A percentile compares a stretch with the other conserved stretches of the same genome.
phyloP scores from a whole-genome alignment of 345 rosid species.

The Ricinus communis region DNA sequence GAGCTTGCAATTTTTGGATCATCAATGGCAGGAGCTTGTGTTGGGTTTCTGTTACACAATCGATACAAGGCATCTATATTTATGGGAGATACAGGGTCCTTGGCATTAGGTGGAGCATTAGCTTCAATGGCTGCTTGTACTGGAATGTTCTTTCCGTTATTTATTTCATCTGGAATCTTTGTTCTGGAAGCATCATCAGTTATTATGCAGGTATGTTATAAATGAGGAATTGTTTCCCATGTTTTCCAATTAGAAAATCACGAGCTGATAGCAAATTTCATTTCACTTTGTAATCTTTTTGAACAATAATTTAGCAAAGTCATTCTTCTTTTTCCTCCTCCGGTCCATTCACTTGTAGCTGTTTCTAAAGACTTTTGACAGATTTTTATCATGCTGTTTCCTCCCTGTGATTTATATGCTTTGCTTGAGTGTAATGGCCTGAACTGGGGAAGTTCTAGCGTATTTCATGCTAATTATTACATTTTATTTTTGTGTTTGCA shows the following conservation, averaged over 20 bases:
- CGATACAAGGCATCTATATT: constrained; percentile 76
- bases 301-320: neutral
- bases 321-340: neutral
- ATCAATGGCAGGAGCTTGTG: constrained; percentile 94
- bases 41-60: constrained; percentile 86
- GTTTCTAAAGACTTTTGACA: neutral
- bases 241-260: neutral
- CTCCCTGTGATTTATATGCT: neutral
- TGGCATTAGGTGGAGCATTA: constrained; percentile 87
- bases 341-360: neutral
- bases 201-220: constrained; percentile 55
- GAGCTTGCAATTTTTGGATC: constrained; percentile 88
- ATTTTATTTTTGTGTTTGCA: constrained; percentile 1
- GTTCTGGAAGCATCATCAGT: constrained; percentile 63
- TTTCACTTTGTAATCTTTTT: neutral
- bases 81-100: constrained; percentile 84
- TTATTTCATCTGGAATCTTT: constrained; percentile 76
- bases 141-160: constrained; percentile 89
- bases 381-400: neutral
- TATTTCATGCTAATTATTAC: neutral
- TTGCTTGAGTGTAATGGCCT: neutral
- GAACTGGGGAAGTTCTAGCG: neutral
- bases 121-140: constrained; percentile 97
- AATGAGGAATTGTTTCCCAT: neutral
- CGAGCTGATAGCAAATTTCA: neutral